These are phyloP conservation scores for Jackrogersella minutella DNA, from an alignment of 495 filamentous ascomycete genomes.

Conservation along the genomic window DNA sequence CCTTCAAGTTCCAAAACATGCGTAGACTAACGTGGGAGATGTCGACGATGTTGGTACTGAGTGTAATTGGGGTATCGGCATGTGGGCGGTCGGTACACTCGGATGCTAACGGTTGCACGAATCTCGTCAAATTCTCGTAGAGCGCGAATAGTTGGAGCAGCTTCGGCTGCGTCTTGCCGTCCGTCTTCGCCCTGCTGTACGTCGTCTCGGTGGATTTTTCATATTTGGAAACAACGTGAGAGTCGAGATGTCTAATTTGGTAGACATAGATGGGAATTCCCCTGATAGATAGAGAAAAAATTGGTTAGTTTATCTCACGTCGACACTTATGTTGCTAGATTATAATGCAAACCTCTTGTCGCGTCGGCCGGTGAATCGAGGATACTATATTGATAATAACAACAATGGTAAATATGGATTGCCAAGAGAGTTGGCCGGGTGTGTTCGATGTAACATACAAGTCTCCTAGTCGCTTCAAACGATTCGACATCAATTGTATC, in stretches of 20 bases:
- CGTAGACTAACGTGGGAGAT: slow-evolving; percentile 82
- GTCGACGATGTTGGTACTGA: slow-evolving; percentile 89
- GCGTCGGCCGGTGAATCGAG: slow-evolving; percentile 89
- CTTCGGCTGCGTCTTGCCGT: slow-evolving; percentile 69
- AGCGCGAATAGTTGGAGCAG: slow-evolving; percentile 83
- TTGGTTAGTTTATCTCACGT: slow-evolving; percentile 3
- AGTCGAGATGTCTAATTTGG: slow-evolving; percentile 81
- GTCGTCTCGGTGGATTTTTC: slow-evolving; percentile 66
- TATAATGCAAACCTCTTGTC: slow-evolving; percentile 63
- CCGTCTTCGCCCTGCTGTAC: slow-evolving; percentile 59
- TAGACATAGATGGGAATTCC: slow-evolving; percentile 91
- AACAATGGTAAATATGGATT: slow-evolving; percentile 6
- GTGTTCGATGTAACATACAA: slow-evolving; percentile 62
- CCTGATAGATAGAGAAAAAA: slow-evolving; percentile 51
- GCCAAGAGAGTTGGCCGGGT: neutral
- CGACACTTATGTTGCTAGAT: neutral
- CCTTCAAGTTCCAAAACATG: slow-evolving; percentile 93
- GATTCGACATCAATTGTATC: slow-evolving; percentile 81
- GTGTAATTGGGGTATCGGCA: slow-evolving; percentile 79
- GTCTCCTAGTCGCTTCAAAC: slow-evolving; percentile 77
- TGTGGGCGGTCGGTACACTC: slow-evolving; percentile 71
- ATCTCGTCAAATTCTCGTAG: slow-evolving; percentile 89
- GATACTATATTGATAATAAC: slow-evolving; percentile 66
- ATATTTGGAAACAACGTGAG: slow-evolving; percentile 80
- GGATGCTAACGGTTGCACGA: slow-evolving; percentile 83